Evolutionary conservation across 345 rosid genomes (phyloP).

Genomic region (Lepidium didymum): DNA sequence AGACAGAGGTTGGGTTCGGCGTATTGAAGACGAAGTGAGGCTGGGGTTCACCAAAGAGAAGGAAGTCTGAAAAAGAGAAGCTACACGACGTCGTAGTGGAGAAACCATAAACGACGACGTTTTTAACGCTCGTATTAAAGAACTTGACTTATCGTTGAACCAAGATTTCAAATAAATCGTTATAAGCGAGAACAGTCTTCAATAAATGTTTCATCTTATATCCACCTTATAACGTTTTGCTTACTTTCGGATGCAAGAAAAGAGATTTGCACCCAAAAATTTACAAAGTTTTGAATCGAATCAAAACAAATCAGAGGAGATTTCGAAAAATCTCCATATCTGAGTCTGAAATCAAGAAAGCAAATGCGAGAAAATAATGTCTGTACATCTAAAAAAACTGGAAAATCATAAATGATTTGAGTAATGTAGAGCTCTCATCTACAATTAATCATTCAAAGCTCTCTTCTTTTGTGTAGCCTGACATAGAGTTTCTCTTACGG

Average conservation of each 20-base stretch:
- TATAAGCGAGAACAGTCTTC: neutral
- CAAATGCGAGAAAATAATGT: constrained; percentile 11
- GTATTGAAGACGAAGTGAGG: constrained; percentile 3
- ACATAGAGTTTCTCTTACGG: constrained; percentile 33
- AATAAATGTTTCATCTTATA: neutral
- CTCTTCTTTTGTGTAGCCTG: constrained; percentile 7
- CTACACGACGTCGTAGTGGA: neutral
- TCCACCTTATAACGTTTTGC: neutral
- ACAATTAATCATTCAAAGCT: constrained; percentile 19
- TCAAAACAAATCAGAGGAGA: constrained; percentile 17
- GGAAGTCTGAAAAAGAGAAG: neutral
- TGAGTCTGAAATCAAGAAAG: constrained; percentile 17
- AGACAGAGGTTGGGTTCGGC: constrained; percentile 8
- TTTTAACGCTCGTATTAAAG: neutral
- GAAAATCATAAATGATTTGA: neutral
- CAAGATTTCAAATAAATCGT: neutral
- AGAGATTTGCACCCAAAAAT: neutral
- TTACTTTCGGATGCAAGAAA: neutral
- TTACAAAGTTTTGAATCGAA: constrained; percentile 1
- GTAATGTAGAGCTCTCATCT: constrained; percentile 12
- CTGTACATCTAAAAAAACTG: constrained; percentile 12
- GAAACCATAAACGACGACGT: neutral
- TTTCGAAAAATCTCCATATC: constrained; percentile 11
- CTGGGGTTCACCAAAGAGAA: constrained; percentile 17
- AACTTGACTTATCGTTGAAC: neutral